Evolutionary conservation across 495 filamentous ascomycete genomes (phyloP), one percentile per base, ranked within the genome.

Genomic region (Hypoxylon subgilvum): DNA sequence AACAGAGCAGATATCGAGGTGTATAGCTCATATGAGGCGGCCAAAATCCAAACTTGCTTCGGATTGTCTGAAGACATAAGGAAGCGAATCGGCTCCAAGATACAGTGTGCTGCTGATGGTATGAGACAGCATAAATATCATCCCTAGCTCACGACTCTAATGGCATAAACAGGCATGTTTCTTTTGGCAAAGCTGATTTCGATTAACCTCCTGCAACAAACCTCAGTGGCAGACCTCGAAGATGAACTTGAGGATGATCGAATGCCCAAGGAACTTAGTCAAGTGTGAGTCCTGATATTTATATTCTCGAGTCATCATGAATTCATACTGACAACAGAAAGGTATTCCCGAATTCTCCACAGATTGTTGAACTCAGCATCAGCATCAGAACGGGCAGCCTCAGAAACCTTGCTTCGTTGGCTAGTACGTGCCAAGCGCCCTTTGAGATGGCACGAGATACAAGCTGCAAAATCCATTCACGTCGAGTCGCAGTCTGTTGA

Each of bases 391-490:
- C 21, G 18, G 13, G 38, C 1, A 41, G 16, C 38, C 6, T 41
- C 38, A 4, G 38, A 41, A 16, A 41, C 38, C 1, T 10, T 41
- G 6, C 38, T 41, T 23, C 38, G 71, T 12, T 79, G 76, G 72
- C 60, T 82, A 0, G 61, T 74, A 4, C 77, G 75, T 28, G 71
- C 77, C 4, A 76, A 71, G 55, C 57, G 78, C 13, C 70, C 76
- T 1, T 58, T 83, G 22, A 77, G 73, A 42, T 76, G 71, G 74
- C 64, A 70, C 41, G 80, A 83, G 51, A 68, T 83, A 6, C 74
- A 78, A 59, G 73, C 72, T 1, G 76, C 75, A 18, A 49, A 75
- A 18, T 72, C 73, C 1, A 67, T 78, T 4, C 55, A 72, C 16
- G n/a, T 57, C 1, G 17, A 61, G 3, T 21, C 60, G 17, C 32